Percentiles rank a stretch among this genome's conserved stretches.
phyloP scores from a whole-genome alignment of 1,284 basidiomycete species.

The Golubevia pallescens region DNA sequence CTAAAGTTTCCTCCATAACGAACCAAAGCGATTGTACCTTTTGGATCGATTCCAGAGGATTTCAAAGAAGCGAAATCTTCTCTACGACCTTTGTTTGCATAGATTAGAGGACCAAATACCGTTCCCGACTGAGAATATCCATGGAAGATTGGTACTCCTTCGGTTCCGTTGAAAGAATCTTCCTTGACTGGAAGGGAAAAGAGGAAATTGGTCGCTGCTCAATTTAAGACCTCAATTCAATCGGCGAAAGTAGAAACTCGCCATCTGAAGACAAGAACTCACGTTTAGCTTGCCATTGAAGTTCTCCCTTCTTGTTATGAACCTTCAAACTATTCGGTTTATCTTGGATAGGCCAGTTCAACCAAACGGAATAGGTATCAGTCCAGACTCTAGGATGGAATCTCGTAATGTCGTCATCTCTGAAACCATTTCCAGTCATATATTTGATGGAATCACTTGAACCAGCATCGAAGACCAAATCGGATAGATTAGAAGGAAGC shows the following conservation, averaged over 20 bases:
- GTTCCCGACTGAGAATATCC: constrained; percentile 64
- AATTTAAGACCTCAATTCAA: too few relatives aligned
- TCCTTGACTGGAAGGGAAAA: too few relatives aligned
- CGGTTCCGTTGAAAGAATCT: too few relatives aligned
- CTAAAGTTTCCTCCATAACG: constrained; percentile 83
- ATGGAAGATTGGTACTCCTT: constrained; percentile 66
- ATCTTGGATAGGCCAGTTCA: constrained; percentile 46
- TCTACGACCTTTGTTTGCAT: constrained; percentile 81
- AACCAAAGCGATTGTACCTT: constrained; percentile 80
- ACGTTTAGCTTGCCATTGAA: too few relatives aligned
- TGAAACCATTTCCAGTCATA: constrained; percentile 20
- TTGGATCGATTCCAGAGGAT: constrained; percentile 73
- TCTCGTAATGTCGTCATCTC: constrained; percentile 8
- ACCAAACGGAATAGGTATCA: constrained; percentile 59
- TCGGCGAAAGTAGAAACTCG: too few relatives aligned
- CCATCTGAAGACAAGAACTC: too few relatives aligned
- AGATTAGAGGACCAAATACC: constrained; percentile 73
- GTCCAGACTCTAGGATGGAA: constrained; percentile 39
- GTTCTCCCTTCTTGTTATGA: too few relatives aligned
- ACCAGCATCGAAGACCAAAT: constrained; percentile 53
- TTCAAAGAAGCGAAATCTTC: constrained; percentile 72
- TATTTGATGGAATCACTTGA: constrained; percentile 28
- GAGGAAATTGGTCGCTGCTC: too few relatives aligned
- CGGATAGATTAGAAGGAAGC: constrained; percentile 23
- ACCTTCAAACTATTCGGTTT: not conserved